A percentile compares a stretch with the other conserved stretches of the same genome.
phyloP scores from a whole-genome alignment of 192 early-diverging fungal species.

The Spizellomyces sp. region DNA sequence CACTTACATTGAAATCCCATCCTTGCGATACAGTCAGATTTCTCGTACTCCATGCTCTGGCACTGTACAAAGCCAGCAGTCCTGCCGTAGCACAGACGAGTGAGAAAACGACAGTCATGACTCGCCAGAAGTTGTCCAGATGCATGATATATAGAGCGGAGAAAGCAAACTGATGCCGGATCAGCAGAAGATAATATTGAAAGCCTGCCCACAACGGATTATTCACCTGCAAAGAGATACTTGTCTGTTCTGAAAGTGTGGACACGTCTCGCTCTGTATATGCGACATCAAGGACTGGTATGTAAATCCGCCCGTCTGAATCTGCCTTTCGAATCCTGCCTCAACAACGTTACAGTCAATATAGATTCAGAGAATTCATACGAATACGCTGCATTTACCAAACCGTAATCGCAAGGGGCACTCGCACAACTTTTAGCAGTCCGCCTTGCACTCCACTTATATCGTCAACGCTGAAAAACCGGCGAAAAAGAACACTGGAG shows the following conservation, averaged over 20 bases:
- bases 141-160: conserved; percentile 31
- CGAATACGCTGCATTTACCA: conserved; percentile 26
- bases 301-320: conserved; percentile 37
- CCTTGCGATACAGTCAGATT: conserved; percentile 42
- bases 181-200: no score
- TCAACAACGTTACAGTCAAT: no score
- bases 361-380: no score
- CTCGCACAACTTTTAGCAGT: conserved; percentile 34
- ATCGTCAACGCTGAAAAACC: conserved; percentile 53
- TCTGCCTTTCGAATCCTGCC: conserved; percentile 36
- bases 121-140: conserved; percentile 29
- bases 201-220: no score
- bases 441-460: conserved; percentile 47
- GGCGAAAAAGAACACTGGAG: conserved; percentile 33
- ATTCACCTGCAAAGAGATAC: no score
- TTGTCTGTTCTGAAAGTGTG: conserved; percentile 8
- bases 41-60: conserved; percentile 44
- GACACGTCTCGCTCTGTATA: conserved; percentile 44
- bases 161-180: conserved; percentile 35
- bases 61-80: conserved; percentile 35
- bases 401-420: conserved; percentile 40
- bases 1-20: conserved; percentile 47
- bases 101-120: conserved; percentile 44
- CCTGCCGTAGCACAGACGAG: conserved; percentile 31
- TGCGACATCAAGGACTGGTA: conserved; percentile 53